Conservation (phyloP, 768 basidiomycete species). For the Suillus lakei region DNA sequence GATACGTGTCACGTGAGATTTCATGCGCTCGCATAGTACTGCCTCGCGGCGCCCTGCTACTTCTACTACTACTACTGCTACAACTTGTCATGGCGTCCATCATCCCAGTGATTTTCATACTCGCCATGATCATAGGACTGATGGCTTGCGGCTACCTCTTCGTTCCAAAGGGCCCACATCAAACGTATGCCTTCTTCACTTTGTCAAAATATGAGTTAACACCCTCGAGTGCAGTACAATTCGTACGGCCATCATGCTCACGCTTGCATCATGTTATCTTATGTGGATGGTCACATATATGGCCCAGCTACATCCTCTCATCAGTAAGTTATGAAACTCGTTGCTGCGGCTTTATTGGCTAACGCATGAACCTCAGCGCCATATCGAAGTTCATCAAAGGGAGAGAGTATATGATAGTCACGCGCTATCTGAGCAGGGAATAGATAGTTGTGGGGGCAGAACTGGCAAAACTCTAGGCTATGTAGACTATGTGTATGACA, state of each 20-base stretch:
- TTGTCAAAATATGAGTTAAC: background rate
- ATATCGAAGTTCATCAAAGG: constrained; percentile 15
- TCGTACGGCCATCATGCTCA: constrained; percentile 79
- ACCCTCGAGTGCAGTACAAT: constrained; percentile 60
- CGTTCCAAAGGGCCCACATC: constrained; percentile 85
- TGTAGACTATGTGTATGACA: no score
- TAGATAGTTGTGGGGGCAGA: no score
- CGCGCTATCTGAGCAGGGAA: background rate
- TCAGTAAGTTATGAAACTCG: constrained; percentile 56
- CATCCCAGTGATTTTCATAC: constrained; percentile 69
- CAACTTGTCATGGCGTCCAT: constrained; percentile 61
- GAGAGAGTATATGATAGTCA: background rate
- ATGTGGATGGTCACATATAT: constrained; percentile 99
- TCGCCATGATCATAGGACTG: constrained; percentile 66
- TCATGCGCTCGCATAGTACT: background rate
- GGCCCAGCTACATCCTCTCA: constrained; percentile 90
- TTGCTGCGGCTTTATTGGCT: constrained; percentile 3
- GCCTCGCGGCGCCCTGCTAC: background rate
- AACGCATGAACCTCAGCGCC: constrained; percentile 22
- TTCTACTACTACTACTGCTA: background rate
- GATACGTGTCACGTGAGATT: background rate
- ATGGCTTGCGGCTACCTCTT: constrained; percentile 70
- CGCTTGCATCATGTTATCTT: constrained; percentile 84
- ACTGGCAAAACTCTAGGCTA: no score
- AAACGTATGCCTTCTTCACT: constrained; percentile 65